Evolutionary conservation across 2,329 filamentous ascomycete genomes (phyloP).

Genomic region (Diaporthe humulicola): DNA sequence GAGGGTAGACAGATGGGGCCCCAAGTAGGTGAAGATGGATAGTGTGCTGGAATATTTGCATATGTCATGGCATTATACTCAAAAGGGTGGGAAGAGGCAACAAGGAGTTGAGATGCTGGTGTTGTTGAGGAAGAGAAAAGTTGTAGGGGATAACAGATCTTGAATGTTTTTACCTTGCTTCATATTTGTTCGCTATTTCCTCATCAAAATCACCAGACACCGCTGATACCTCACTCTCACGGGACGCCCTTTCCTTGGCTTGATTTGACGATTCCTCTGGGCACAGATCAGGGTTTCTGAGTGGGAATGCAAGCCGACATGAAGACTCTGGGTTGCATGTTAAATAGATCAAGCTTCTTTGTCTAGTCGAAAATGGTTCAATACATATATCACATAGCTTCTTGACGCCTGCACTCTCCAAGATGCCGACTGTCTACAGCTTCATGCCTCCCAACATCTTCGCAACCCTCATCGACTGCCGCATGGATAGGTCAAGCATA

Average conservation of each 20-base stretch:
- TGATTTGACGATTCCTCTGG: no score
- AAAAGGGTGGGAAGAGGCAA: background rate
- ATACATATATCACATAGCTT: slow-evolving; percentile 5
- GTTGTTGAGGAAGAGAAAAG: background rate
- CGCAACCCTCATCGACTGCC: slow-evolving; percentile 86
- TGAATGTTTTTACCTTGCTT: background rate
- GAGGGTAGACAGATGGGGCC: background rate
- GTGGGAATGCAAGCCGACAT: background rate
- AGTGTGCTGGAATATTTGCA: background rate
- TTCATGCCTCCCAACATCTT: slow-evolving; percentile 92
- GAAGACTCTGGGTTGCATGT: background rate
- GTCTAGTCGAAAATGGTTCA: background rate
- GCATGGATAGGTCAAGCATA: slow-evolving; percentile 88
- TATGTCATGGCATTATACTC: background rate
- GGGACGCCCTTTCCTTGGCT: background rate
- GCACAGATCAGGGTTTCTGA: background rate
- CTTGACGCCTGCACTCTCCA: background rate
- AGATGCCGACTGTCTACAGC: slow-evolving; percentile 67
- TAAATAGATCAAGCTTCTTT: background rate
- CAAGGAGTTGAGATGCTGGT: background rate
- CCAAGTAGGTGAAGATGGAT: background rate
- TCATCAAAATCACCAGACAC: background rate
- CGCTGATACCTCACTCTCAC: background rate
- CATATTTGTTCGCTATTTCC: background rate
- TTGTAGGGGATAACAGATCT: background rate